These are phyloP conservation scores for bread wheat (Triticum aestivum) DNA, from an alignment of 176 grass and related monocot species.

Conservation along the genomic window DNA sequence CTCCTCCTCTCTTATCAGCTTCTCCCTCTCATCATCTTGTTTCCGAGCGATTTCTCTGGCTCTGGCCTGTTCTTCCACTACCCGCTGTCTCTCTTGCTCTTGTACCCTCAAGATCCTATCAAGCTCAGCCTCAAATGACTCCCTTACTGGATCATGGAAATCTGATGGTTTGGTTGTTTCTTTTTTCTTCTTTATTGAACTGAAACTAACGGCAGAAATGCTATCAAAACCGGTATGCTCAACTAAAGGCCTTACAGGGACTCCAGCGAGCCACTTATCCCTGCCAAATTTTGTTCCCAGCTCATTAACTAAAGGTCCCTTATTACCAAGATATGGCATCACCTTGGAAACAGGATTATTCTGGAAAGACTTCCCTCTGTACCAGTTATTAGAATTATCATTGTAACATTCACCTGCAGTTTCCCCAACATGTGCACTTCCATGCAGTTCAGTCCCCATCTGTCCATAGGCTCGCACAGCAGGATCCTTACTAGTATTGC, in stretches of 20 bases:
- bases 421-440: slow-evolving; percentile 27
- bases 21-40: slow-evolving; percentile 89
- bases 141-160: slow-evolving; percentile 84
- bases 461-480: slow-evolving; percentile 34
- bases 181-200: slow-evolving; percentile 87
- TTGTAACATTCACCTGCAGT: slow-evolving; percentile 15
- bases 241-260: slow-evolving; percentile 48
- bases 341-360: slow-evolving; percentile 58
- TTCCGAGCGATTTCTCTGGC: slow-evolving; percentile 66
- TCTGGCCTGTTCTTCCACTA: slow-evolving; percentile 70
- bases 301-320: slow-evolving; percentile 48
- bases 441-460: slow-evolving; percentile 49
- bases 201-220: slow-evolving; percentile 63
- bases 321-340: slow-evolving; percentile 49
- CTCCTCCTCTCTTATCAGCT: slow-evolving; percentile 71
- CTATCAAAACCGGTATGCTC: slow-evolving; percentile 63
- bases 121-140: slow-evolving; percentile 96
- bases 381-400: slow-evolving; percentile 63
- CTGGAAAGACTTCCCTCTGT: slow-evolving; percentile 59
- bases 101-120: slow-evolving; percentile 84
- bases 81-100: slow-evolving; percentile 78
- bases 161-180: slow-evolving; percentile 57
- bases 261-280: slow-evolving; percentile 49
- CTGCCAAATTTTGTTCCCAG: slow-evolving; percentile 46
- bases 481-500: slow-evolving; percentile 40